A percentile compares a stretch with the other conserved stretches of the same genome.
Conservation (phyloP, 78 protist genomes). For the Guillardia theta region DNA sequence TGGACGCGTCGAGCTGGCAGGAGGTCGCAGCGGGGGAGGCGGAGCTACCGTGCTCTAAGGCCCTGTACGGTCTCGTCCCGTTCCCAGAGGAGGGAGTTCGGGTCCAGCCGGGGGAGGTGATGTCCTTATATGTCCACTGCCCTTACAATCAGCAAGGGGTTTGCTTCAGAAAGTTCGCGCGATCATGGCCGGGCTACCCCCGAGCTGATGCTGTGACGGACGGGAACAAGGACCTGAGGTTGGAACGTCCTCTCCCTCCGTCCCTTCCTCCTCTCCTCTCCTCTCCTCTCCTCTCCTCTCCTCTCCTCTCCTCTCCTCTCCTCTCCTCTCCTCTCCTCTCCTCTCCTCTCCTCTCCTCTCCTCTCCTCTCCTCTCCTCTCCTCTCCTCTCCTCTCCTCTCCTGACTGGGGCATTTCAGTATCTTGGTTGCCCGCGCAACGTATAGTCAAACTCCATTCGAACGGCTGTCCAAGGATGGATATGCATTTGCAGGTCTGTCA, state of each 20-base stretch:
- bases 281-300: neutral
- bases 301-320: neutral
- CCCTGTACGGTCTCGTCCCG: neutral
- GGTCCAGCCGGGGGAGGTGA: neutral
- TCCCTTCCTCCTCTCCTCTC: neutral
- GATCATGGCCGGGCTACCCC: conserved; percentile 27
- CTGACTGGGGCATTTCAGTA: neutral
- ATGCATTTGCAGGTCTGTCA: neutral
- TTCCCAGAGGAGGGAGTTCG: neutral
- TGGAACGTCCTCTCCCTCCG: too few relatives aligned
- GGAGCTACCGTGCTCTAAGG: neutral
- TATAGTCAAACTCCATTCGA: neutral
- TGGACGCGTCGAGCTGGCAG: neutral
- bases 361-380: neutral
- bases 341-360: neutral
- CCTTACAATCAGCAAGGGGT: conserved; percentile 10
- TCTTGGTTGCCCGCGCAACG: neutral
- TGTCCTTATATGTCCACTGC: neutral
- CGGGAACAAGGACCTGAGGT: neutral
- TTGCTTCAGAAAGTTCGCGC: neutral
- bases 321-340: neutral
- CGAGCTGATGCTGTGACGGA: neutral
- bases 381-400: neutral
- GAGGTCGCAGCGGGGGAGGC: neutral
- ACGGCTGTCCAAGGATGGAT: neutral